Percentiles rank a stretch among this genome's conserved stretches.
These are phyloP conservation scores for Ceratocystis albifundus DNA, from an alignment of 2,329 filamentous ascomycete genomes.

Conservation along the genomic window DNA sequence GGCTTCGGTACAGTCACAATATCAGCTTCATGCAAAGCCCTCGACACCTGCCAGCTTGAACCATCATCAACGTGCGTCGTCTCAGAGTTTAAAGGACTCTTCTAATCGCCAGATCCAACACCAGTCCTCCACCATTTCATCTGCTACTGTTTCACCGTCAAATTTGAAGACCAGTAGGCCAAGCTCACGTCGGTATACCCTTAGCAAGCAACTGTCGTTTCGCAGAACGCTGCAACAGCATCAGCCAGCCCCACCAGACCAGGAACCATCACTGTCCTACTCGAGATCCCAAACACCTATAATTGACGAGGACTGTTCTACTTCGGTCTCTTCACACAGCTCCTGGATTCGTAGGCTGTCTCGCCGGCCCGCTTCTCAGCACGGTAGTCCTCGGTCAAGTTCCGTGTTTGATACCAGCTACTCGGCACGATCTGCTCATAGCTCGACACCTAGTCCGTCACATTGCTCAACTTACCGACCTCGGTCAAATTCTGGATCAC, in stretches of 20 bases:
- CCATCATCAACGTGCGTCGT: slow-evolving; percentile 13
- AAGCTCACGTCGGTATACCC: slow-evolving; percentile 25
- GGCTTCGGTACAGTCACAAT: not conserved
- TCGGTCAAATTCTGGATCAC: slow-evolving; percentile 24
- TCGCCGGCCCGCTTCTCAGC: slow-evolving; percentile 51
- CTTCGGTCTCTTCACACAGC: slow-evolving; percentile 46
- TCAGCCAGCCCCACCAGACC: not conserved
- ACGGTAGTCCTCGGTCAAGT: slow-evolving; percentile 52
- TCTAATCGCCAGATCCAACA: slow-evolving; percentile 21
- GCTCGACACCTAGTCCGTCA: not conserved
- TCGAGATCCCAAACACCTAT: slow-evolving; percentile 21
- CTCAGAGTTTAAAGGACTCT: slow-evolving; percentile 19
- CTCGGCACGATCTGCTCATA: not conserved
- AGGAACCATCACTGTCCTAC: slow-evolving; percentile 24
- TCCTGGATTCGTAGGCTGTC: slow-evolving; percentile 67
- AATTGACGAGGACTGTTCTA: slow-evolving; percentile 38
- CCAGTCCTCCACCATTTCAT: slow-evolving; percentile 24
- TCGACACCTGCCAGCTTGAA: not conserved
- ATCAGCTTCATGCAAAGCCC: not conserved
- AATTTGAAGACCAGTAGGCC: slow-evolving; percentile 24
- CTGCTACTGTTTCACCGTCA: slow-evolving; percentile 21
- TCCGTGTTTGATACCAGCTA: slow-evolving; percentile 41
- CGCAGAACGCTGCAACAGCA: slow-evolving; percentile 16
- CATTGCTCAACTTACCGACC: not conserved
- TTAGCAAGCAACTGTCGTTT: slow-evolving; percentile 22